Percentiles rank a stretch among this genome's conserved stretches.
Evolutionary conservation across 768 basidiomycete genomes (phyloP).

Genomic region (Vishniacozyma victoriae): DNA sequence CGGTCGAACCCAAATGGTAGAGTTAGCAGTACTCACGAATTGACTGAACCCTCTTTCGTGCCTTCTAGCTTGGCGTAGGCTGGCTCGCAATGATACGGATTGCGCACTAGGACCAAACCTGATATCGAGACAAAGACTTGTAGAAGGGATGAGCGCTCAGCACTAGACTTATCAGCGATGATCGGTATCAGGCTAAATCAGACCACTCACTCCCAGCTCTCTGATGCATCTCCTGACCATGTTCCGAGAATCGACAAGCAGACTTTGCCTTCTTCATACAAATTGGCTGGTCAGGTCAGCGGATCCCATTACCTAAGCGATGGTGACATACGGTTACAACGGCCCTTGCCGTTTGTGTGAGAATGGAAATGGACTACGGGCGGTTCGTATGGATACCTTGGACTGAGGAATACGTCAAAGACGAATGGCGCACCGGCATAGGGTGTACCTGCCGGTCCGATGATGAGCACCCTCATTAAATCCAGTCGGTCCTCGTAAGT

Average conservation of each 20-base stretch:
- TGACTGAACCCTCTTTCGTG: constrained; percentile 81
- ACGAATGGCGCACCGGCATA: constrained; percentile 91
- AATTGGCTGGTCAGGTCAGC: constrained; percentile 51
- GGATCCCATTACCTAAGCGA: neutral
- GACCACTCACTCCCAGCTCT: constrained; percentile 63
- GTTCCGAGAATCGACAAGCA: constrained; percentile 86
- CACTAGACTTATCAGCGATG: constrained; percentile 40
- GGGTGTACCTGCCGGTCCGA: constrained; percentile 88
- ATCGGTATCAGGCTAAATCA: neutral
- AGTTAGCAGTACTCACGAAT: constrained; percentile 56
- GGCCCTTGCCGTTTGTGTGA: constrained; percentile 90
- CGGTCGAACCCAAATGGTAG: neutral
- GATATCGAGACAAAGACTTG: constrained; percentile 93
- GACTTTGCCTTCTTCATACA: constrained; percentile 94
- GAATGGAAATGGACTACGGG: constrained; percentile 84
- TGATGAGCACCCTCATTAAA: constrained; percentile 77
- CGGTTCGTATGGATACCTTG: constrained; percentile 54
- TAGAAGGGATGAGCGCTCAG: constrained; percentile 73
- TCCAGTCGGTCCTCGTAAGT: constrained; percentile 86
- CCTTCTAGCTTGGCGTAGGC: constrained; percentile 87
- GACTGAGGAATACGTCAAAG: constrained; percentile 84
- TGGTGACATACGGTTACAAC: constrained; percentile 53
- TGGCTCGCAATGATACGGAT: constrained; percentile 87
- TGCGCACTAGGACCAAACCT: constrained; percentile 83
- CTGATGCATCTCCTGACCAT: constrained; percentile 81